Percentiles rank a stretch among this genome's conserved stretches.
Conservation (phyloP, 257 asterid genomes). For the Nicotiana otophora region DNA sequence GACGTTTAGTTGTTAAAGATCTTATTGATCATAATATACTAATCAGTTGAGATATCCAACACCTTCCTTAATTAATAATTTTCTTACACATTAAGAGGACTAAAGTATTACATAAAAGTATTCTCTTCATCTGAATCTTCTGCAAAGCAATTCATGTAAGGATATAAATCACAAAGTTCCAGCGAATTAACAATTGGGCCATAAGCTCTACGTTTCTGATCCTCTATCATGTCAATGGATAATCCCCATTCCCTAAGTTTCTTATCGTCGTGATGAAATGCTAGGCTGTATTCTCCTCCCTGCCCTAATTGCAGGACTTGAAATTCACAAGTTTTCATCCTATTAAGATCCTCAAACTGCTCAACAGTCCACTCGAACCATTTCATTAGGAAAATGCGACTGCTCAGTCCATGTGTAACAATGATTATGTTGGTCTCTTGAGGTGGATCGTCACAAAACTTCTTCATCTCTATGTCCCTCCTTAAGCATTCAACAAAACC, state of each 20-base stretch:
- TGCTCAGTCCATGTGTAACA: constrained; percentile 56
- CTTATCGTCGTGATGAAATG: constrained; percentile 40
- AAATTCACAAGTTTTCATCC: constrained; percentile 38
- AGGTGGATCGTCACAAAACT: constrained; percentile 3
- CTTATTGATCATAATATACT: background rate
- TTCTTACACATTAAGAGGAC: background rate
- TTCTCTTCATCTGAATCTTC: background rate
- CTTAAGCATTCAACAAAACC: constrained; percentile 52
- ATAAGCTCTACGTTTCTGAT: constrained; percentile 37
- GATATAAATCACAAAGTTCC: background rate
- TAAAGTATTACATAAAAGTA: background rate
- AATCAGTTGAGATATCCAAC: background rate
- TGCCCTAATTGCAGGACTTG: constrained; percentile 45
- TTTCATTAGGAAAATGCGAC: constrained; percentile 56
- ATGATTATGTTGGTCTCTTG: constrained; percentile 39
- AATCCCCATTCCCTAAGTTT: constrained; percentile 49
- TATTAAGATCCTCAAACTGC: constrained; percentile 47
- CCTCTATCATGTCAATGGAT: constrained; percentile 44
- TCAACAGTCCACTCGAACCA: constrained; percentile 70
- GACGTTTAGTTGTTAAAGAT: background rate
- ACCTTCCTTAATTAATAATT: background rate
- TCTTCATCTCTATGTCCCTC: constrained; percentile 50
- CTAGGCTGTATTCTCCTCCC: constrained; percentile 50
- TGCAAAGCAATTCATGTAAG: constrained; percentile 1
- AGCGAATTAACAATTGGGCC: background rate